phyloP scores from a whole-genome alignment of 768 basidiomycete genomes.

The Hygrocybe punicea region DNA sequence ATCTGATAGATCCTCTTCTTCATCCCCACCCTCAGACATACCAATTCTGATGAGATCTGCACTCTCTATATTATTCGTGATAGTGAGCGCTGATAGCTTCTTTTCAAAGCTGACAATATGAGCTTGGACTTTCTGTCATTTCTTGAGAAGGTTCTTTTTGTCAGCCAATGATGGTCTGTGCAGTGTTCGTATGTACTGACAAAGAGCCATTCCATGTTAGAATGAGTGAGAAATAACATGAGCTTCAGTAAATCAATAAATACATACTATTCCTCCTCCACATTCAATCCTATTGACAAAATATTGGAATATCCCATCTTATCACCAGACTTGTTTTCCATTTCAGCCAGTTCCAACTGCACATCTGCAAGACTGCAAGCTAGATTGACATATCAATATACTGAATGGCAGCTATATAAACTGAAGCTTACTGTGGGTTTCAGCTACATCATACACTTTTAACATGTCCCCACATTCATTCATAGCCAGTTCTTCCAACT shows the following conservation, averaged over 20 bases:
- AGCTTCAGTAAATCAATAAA: neutral
- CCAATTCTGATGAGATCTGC: neutral
- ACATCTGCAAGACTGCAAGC: neutral
- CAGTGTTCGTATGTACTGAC: neutral
- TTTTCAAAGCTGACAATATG: neutral
- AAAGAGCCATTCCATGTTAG: neutral
- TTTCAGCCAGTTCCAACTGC: neutral
- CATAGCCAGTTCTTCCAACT: neutral
- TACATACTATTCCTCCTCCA: slow-evolving; percentile 3
- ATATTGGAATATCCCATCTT: neutral
- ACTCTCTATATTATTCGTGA: neutral
- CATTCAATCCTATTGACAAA: slow-evolving; percentile 1
- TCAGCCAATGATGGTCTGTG: neutral
- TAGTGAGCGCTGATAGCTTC: neutral
- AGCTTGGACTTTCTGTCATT: neutral
- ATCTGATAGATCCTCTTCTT: neutral
- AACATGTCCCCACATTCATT: neutral
- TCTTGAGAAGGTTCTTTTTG: neutral
- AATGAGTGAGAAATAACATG: neutral
- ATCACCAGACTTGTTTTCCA: neutral
- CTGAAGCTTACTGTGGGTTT: neutral
- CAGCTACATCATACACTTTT: slow-evolving; percentile 2
- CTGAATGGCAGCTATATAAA: neutral
- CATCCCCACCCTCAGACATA: neutral
- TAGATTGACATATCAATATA: neutral